Percentiles rank a stretch among this genome's conserved stretches.
phyloP scores from a whole-genome alignment of 1,139 yeast genomes.

The Trichomonascaceae sp. region DNA sequence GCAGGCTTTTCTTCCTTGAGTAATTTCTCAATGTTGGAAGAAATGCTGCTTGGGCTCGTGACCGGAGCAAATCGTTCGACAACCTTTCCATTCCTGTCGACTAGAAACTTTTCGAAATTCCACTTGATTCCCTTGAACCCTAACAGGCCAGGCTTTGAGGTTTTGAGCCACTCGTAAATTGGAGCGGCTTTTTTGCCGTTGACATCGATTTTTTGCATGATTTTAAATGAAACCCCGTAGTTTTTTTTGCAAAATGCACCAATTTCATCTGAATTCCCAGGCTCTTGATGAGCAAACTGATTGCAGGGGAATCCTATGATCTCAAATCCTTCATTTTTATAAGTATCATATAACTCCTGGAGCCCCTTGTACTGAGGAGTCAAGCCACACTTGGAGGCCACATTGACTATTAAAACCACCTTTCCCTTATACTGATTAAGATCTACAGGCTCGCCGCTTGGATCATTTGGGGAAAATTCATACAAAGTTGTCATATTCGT shows the following conservation, averaged over 20 bases:
- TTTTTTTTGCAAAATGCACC: constrained; percentile 55
- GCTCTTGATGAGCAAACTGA: constrained; percentile 90
- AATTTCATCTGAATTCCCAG: constrained; percentile 62
- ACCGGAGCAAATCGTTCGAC: constrained; percentile 62
- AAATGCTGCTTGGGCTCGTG: constrained; percentile 59
- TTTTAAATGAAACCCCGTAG: constrained; percentile 85
- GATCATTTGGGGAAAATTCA: constrained; percentile 52
- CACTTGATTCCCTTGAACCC: constrained; percentile 83
- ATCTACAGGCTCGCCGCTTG: constrained; percentile 56
- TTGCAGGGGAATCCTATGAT: constrained; percentile 90
- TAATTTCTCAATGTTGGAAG: constrained; percentile 42
- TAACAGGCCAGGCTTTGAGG: constrained; percentile 53
- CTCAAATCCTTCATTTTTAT: constrained; percentile 66
- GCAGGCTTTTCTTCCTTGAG: constrained; percentile 24
- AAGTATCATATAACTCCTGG: constrained; percentile 75
- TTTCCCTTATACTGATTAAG: constrained; percentile 74
- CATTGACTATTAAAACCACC: constrained; percentile 84
- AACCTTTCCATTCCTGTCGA: constrained; percentile 68
- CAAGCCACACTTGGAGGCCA: constrained; percentile 71
- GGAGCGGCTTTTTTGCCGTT: constrained; percentile 80
- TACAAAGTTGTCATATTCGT: too few relatives aligned
- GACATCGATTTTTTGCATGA: constrained; percentile 80
- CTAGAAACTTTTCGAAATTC: constrained; percentile 91
- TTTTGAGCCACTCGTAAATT: constrained; percentile 71
- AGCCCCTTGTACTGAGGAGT: constrained; percentile 70